These are phyloP conservation scores for Cadophora malorum DNA, from an alignment of 2,329 filamentous ascomycete species.

Conservation along the genomic window DNA sequence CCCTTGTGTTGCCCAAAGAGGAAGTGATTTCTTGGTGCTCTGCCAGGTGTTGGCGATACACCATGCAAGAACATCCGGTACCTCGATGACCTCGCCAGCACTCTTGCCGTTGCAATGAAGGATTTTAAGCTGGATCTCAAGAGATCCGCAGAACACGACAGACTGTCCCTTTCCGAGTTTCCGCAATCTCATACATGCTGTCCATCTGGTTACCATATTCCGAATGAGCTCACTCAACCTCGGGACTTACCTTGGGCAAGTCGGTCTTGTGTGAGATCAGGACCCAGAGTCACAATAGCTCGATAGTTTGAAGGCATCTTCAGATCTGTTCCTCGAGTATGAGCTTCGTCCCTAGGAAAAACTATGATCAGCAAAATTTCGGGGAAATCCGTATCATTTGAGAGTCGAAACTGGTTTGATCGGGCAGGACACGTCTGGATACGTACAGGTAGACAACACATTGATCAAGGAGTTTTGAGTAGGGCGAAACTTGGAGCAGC, in stretches of 20 bases:
- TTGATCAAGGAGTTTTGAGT: background rate
- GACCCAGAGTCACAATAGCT: slow-evolving; percentile 71
- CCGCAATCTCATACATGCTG: background rate
- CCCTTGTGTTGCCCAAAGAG: background rate
- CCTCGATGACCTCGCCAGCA: background rate
- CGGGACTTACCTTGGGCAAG: slow-evolving; percentile 21
- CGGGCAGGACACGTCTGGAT: background rate
- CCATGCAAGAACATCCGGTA: background rate
- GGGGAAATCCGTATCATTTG: too few relatives aligned
- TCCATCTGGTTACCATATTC: background rate
- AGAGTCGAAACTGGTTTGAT: too few relatives aligned
- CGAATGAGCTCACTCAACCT: too few relatives aligned
- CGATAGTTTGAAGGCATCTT: slow-evolving; percentile 62
- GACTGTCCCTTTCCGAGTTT: background rate
- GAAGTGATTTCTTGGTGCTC: background rate
- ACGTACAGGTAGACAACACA: background rate
- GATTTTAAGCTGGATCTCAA: background rate
- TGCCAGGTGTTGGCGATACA: background rate
- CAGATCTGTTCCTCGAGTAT: slow-evolving; percentile 73
- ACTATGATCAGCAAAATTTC: background rate
- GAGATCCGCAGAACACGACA: background rate
- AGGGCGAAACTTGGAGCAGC: background rate
- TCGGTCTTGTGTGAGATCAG: slow-evolving; percentile 55
- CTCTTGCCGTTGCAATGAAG: background rate
- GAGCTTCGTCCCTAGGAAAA: slow-evolving; percentile 60